A percentile compares a stretch with the other conserved stretches of the same genome.
Conservation (phyloP, 768 basidiomycete species). For the Russula foetens region DNA sequence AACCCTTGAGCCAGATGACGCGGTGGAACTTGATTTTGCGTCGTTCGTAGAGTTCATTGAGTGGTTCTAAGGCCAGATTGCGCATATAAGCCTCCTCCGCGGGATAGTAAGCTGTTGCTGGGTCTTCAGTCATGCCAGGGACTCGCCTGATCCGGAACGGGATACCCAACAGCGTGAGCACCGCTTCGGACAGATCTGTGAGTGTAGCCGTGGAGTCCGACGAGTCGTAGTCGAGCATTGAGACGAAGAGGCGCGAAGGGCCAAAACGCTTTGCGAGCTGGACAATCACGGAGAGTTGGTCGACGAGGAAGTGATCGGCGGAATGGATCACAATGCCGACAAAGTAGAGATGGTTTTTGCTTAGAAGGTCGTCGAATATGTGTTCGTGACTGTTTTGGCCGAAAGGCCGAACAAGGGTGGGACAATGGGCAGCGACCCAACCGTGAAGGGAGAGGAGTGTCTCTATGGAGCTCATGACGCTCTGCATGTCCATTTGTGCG, state of each 20-base stretch:
- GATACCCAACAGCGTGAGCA: conserved; percentile 86
- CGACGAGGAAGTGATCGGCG: conserved; percentile 97
- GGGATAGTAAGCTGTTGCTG: conserved; percentile 87
- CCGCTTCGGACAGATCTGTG: conserved; percentile 90
- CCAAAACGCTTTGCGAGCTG: conserved; percentile 91
- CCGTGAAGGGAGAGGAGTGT: conserved; percentile 93
- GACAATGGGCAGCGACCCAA: conserved; percentile 95
- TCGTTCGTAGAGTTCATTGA: conserved; percentile 70
- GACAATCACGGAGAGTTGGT: conserved; percentile 96
- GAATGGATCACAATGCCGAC: conserved; percentile 94
- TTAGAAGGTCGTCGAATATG: conserved; percentile 83
- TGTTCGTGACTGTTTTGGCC: conserved; percentile 82
- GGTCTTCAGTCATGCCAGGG: conserved; percentile 86
- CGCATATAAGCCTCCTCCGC: conserved; percentile 91
- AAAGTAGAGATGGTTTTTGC: conserved; percentile 81
- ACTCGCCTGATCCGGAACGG: conserved; percentile 91
- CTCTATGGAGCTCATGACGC: conserved; percentile 83
- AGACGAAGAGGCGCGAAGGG: conserved; percentile 86
- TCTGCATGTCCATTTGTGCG: conserved; percentile 82
- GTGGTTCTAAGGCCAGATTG: conserved; percentile 86
- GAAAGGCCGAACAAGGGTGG: conserved; percentile 90
- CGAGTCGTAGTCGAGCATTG: conserved; percentile 96
- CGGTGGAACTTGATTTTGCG: conserved; percentile 78
- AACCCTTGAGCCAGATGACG: conserved; percentile 97
- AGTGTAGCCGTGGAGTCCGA: conserved; percentile 92